Conservation (phyloP, 2,329 filamentous ascomycete genomes). For the Pyricularia pennisetigena region DNA sequence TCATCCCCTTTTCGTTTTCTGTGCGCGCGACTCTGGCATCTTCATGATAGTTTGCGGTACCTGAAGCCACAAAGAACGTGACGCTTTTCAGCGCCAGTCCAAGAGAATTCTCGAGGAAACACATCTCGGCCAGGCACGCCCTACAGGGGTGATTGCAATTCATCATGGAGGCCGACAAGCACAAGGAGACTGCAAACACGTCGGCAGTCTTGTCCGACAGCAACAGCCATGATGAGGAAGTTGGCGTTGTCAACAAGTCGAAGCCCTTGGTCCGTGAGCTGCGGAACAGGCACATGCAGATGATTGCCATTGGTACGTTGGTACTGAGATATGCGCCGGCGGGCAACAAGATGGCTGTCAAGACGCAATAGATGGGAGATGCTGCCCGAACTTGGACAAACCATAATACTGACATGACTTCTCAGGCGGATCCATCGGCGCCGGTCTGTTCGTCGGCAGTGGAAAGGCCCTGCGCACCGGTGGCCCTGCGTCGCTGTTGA, state of each 20-base stretch:
- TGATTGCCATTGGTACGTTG: slow-evolving; percentile 33
- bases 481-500: slow-evolving; percentile 42
- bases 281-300: slow-evolving; percentile 31
- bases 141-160: not conserved
- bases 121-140: not conserved
- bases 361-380: not conserved
- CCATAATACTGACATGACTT: not conserved
- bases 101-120: not conserved
- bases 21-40: not conserved
- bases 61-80: not conserved
- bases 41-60: not conserved
- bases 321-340: not conserved
- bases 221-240: slow-evolving; percentile 21
- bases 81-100: not conserved
- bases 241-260: slow-evolving; percentile 22
- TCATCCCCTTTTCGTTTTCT: not conserved
- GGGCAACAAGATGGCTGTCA: not conserved
- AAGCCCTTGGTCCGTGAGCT: slow-evolving; percentile 24
- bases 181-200: not conserved
- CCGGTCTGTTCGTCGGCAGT: slow-evolving; percentile 62
- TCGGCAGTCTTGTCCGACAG: not conserved
- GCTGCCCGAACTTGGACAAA: not conserved
- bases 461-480: slow-evolving; percentile 49
- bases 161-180: not conserved
- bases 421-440: slow-evolving; percentile 31